A percentile compares a stretch with the other conserved stretches of the same genome.
phyloP scores from a whole-genome alignment of 805 yeast genomes.

The Lachancea lanzarotensis region DNA sequence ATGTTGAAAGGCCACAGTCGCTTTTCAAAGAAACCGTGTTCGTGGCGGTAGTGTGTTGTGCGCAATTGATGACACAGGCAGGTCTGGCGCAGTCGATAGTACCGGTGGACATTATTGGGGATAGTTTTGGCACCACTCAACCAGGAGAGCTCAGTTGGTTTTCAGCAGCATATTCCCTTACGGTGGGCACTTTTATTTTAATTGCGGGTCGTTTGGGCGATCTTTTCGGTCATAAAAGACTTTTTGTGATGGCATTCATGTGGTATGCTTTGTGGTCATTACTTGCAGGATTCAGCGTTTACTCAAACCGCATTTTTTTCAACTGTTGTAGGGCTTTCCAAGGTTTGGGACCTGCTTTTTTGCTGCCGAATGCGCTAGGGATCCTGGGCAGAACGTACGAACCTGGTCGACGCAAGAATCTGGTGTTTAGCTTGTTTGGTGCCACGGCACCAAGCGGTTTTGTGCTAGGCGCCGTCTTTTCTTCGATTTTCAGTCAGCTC shows the following conservation, averaged over 20 bases:
- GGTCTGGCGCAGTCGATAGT: slow-evolving; percentile 17
- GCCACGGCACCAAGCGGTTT: slow-evolving; percentile 62
- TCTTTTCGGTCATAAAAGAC: slow-evolving; percentile 50
- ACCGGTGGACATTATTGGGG: slow-evolving; percentile 15
- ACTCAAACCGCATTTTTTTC: slow-evolving; percentile 30
- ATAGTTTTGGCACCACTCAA: slow-evolving; percentile 12
- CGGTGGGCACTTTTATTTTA: slow-evolving; percentile 57
- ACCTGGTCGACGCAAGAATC: slow-evolving; percentile 43
- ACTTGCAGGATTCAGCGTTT: slow-evolving; percentile 46
- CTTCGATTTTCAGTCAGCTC: slow-evolving; percentile 38
- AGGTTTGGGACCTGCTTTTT: slow-evolving; percentile 57
- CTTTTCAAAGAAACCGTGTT: neutral
- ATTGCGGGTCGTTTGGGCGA: slow-evolving; percentile 69
- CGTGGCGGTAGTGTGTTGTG: slow-evolving; percentile 9
- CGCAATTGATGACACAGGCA: slow-evolving; percentile 19
- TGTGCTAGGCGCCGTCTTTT: slow-evolving; percentile 46
- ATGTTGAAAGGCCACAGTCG: slow-evolving; percentile 33
- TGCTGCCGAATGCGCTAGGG: slow-evolving; percentile 55
- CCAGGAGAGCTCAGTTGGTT: slow-evolving; percentile 20
- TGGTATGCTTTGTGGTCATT: slow-evolving; percentile 57
- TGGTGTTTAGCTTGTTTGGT: slow-evolving; percentile 52
- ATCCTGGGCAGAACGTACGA: slow-evolving; percentile 39
- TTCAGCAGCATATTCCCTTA: slow-evolving; percentile 14
- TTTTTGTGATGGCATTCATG: slow-evolving; percentile 48
- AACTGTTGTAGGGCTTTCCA: slow-evolving; percentile 49